Conservation (phyloP, 1,139 yeast species). For the Yamadazyma atmosphaerica region DNA sequence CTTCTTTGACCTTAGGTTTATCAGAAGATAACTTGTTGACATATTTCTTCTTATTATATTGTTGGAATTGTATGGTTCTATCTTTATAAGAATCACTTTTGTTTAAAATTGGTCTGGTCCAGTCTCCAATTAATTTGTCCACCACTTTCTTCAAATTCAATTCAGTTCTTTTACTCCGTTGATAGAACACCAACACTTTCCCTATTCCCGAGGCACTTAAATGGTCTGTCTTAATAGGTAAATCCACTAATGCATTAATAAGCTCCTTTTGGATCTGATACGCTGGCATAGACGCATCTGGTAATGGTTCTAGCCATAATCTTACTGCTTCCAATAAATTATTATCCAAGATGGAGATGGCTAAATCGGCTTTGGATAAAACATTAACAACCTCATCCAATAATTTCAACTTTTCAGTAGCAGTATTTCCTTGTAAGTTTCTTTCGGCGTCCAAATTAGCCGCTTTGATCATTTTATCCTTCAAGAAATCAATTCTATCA, state of each 20-base stretch:
- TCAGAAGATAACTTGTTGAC: constrained; percentile 47
- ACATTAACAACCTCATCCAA: constrained; percentile 77
- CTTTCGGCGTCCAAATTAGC: constrained; percentile 90
- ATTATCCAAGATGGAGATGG: constrained; percentile 92
- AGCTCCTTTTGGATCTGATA: constrained; percentile 92
- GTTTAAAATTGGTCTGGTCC: constrained; percentile 98
- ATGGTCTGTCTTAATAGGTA: constrained; percentile 95
- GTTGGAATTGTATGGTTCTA: constrained; percentile 68
- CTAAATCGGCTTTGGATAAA: constrained; percentile 77
- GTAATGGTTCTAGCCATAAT: constrained; percentile 97
- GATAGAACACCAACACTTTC: constrained; percentile 90
- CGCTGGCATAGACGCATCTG: constrained; percentile 96
- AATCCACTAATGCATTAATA: constrained; percentile 66
- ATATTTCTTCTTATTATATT: constrained; percentile 63
- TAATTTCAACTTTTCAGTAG: constrained; percentile 81
- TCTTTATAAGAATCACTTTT: constrained; percentile 94
- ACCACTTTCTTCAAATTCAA: constrained; percentile 82
- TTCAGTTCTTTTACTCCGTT: constrained; percentile 87
- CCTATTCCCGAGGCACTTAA: constrained; percentile 94
- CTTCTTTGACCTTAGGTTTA: constrained; percentile 36
- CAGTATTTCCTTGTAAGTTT: constrained; percentile 72
- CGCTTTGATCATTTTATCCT: constrained; percentile 90
- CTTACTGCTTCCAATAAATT: constrained; percentile 91
- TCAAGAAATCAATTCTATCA: constrained; percentile 76
- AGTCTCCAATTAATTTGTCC: constrained; percentile 87